These are phyloP conservation scores for Xylaria digitata DNA, from an alignment of 2,329 filamentous ascomycete species.

Conservation along the genomic window DNA sequence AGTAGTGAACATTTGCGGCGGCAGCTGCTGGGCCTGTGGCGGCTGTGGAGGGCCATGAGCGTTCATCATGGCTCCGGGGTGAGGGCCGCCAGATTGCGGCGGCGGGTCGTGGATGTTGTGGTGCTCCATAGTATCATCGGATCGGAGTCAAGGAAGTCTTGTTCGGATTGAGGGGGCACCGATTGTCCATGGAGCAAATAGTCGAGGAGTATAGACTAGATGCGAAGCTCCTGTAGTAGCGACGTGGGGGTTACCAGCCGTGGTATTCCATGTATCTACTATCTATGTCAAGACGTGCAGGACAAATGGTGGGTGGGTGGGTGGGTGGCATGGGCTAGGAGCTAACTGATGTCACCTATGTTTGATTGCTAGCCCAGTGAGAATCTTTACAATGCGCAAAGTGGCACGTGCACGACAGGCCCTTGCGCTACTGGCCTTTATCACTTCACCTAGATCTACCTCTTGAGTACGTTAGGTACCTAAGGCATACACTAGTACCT, in stretches of 20 bases:
- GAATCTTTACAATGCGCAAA: slow-evolving; percentile 27
- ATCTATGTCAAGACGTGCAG: background rate
- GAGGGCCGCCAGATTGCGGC: slow-evolving; percentile 56
- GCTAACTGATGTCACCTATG: slow-evolving; percentile 32
- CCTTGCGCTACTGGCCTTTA: slow-evolving; percentile 15
- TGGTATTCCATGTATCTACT: background rate
- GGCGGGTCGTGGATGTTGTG: slow-evolving; percentile 61
- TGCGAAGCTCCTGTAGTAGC: slow-evolving; percentile 23
- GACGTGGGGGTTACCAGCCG: slow-evolving; percentile 21
- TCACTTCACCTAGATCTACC: background rate
- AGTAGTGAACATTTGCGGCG: slow-evolving; percentile 98
- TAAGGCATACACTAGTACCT: background rate
- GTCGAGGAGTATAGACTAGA: slow-evolving; percentile 3
- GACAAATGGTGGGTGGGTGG: background rate
- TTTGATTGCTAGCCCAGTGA: slow-evolving; percentile 5
- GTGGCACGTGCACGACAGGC: slow-evolving; percentile 30
- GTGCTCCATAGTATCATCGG: slow-evolving; percentile 63
- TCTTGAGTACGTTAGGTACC: too few relatives aligned
- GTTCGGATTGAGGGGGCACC: slow-evolving; percentile 27
- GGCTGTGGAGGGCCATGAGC: slow-evolving; percentile 32
- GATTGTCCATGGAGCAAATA: slow-evolving; percentile 43
- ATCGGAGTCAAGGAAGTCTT: slow-evolving; percentile 26
- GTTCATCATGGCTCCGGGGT: slow-evolving; percentile 37
- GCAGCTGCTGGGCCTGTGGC: slow-evolving; percentile 71
- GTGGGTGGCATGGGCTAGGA: background rate